Percentiles rank a stretch among this genome's conserved stretches.
Evolutionary conservation across 2,329 filamentous ascomycete genomes (phyloP).

Genomic region (Bertia moriformis): DNA sequence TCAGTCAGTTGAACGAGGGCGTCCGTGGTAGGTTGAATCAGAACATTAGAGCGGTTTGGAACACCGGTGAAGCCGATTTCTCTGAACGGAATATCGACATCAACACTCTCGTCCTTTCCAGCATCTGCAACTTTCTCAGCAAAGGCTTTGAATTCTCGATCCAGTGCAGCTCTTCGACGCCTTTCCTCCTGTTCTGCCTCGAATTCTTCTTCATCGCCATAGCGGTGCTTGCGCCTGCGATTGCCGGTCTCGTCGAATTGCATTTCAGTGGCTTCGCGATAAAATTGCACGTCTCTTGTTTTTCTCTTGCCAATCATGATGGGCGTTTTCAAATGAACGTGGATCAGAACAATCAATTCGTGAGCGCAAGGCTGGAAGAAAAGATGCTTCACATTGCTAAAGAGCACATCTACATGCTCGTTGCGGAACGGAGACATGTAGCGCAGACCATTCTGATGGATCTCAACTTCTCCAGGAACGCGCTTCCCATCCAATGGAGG

Average conservation of each 20-base stretch:
- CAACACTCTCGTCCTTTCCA: slow-evolving; percentile 75
- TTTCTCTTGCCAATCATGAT: slow-evolving; percentile 97
- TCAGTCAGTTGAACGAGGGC: slow-evolving; percentile 94
- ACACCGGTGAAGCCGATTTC: slow-evolving; percentile 96
- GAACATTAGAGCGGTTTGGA: slow-evolving; percentile 85
- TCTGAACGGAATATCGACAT: slow-evolving; percentile 91
- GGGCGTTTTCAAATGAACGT: slow-evolving; percentile 92
- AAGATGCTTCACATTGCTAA: slow-evolving; percentile 94
- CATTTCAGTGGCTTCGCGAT: slow-evolving; percentile 93
- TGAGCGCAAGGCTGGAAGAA: slow-evolving; percentile 98
- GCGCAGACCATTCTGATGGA: slow-evolving; percentile 96
- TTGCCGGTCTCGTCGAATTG: slow-evolving; percentile 98
- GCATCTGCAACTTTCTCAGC: slow-evolving; percentile 96
- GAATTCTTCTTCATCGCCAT: slow-evolving; percentile 96
- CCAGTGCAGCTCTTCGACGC: slow-evolving; percentile 74
- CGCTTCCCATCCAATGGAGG: slow-evolving; percentile 94
- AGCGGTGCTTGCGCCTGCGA: slow-evolving; percentile 90
- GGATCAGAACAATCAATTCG: slow-evolving; percentile 93
- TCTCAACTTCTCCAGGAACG: slow-evolving; percentile 87
- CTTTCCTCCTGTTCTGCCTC: slow-evolving; percentile 97
- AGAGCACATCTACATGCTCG: slow-evolving; percentile 82
- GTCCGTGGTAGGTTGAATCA: slow-evolving; percentile 91
- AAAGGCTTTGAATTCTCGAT: slow-evolving; percentile 90
- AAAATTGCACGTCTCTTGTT: slow-evolving; percentile 97
- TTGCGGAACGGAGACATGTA: slow-evolving; percentile 72